Conservation (phyloP, 805 yeast genomes). For the Grigorovia transvaalensis region DNA sequence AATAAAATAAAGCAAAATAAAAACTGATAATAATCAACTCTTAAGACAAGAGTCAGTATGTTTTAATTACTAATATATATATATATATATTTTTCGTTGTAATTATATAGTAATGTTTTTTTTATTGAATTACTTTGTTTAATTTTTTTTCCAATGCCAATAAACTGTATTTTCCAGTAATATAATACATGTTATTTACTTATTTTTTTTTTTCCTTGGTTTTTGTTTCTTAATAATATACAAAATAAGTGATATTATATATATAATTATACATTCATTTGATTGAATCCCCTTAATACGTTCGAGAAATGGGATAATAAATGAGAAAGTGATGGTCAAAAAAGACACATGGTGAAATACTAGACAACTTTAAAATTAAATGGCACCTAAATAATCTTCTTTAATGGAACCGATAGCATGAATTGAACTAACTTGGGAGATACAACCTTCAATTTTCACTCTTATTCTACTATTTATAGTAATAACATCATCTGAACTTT, state of each 20-base stretch:
- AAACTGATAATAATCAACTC: not conserved
- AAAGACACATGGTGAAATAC: not conserved
- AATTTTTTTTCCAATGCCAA: too few species aligned
- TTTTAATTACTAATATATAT: too few species aligned
- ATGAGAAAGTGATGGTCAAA: too few species aligned
- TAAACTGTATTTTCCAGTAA: too few species aligned
- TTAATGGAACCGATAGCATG: conserved; percentile 96
- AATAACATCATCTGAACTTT: conserved; percentile 86
- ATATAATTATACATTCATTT: not conserved
- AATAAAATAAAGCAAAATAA: too few species aligned
- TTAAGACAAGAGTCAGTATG: too few species aligned
- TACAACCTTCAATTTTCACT: conserved; percentile 91
- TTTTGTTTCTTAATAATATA: too few species aligned
- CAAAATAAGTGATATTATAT: not conserved
- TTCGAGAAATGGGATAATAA: too few species aligned
- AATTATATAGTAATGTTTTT: not conserved
- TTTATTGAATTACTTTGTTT: not conserved
- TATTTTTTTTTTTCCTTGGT: not conserved
- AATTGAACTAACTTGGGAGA: conserved; percentile 94
- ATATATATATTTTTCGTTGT: not conserved
- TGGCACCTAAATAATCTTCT: conserved; percentile 92
- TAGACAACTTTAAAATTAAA: conserved; percentile 7
- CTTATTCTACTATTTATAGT: conserved; percentile 91
- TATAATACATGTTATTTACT: not conserved
- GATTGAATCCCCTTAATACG: too few species aligned